Base-by-base conservation (phyloP, 108 stramenopile species). In the Tribonema minus region DNA sequence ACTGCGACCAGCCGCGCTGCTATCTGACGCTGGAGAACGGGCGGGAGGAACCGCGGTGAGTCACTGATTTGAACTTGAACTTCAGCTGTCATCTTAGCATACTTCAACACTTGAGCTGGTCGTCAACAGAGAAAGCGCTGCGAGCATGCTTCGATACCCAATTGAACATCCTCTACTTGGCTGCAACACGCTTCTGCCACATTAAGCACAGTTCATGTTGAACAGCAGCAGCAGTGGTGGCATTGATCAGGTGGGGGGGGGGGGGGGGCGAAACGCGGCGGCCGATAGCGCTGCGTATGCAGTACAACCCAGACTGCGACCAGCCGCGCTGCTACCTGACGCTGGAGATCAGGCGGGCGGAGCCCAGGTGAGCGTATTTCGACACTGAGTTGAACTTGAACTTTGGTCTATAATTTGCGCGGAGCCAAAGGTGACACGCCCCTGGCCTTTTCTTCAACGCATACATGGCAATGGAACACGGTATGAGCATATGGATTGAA, bases 231-330 rank as follows among this genome's bases (percentile, higher is more conserved):
- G 80, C 93, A 29, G 93, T 95, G 92, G 94, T 92, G 39, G 93
- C 93, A 62, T 92, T 93, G 88, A 93, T 95, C 86, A 95, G 93
- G 84, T 89, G 92, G 83, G 93, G 93, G 62, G 94, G 94, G 23
- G 94, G 94, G 0, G 94, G 94, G 6, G 93, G 92, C 39, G 92
- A 93, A 76, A 95, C 94, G 15, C 86, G 92, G 61, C 77, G 94
- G 39, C 94, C 94, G 34, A 86, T 95, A 30, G 92, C 92, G n/a
- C 85, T 95, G 40, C 87, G 90, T 26, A 95, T 95, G 94, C 94
- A 95, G 84, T 95, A 93, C 89, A 95, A 95, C 79, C 92, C 94
- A 32, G 78, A 88, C 37, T 93, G 91, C 76, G 68, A 82, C 58
- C 83, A 87, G 67, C 94, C 94, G 0, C 73, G 82, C 31, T 93